phyloP scores from a whole-genome alignment of 306 rosid genomes.

The Spatholobus suberectus region DNA sequence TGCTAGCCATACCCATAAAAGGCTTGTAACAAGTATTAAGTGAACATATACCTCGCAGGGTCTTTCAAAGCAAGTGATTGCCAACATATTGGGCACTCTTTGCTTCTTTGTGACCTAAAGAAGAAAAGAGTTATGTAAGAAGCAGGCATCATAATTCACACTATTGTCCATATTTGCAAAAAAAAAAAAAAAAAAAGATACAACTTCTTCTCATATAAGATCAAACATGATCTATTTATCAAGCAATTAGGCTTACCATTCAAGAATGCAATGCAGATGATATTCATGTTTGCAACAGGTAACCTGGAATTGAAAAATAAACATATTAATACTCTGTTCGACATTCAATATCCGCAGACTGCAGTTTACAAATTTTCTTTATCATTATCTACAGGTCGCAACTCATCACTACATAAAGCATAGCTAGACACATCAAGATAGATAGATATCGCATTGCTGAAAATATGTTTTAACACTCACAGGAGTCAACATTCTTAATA shows the following conservation, averaged over 20 bases:
- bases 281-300: conserved; percentile 95
- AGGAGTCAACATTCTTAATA: conserved; percentile 14
- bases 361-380: not conserved
- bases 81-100: conserved; percentile 95
- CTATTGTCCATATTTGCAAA: not conserved
- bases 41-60: conserved; percentile 68
- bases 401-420: conserved; percentile 24
- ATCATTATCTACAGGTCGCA: conserved; percentile 10
- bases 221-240: not conserved
- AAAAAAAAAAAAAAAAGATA: not conserved
- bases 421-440: not conserved
- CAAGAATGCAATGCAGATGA: conserved; percentile 95
- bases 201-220: not conserved
- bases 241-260: conserved; percentile 65
- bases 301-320: conserved; percentile 59
- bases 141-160: conserved; percentile 15
- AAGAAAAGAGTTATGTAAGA: conserved; percentile 22
- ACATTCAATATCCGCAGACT: not conserved
- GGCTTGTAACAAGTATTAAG: not conserved
- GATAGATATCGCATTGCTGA: not conserved
- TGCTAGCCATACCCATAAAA: conserved; percentile 26
- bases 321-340: conserved; percentile 34
- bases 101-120: conserved; percentile 90
- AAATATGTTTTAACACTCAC: not conserved
- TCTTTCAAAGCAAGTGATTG: conserved; percentile 80